Evolutionary conservation across 2,329 filamentous ascomycete species (phyloP).

Genomic region (Botrytis aclada): DNA sequence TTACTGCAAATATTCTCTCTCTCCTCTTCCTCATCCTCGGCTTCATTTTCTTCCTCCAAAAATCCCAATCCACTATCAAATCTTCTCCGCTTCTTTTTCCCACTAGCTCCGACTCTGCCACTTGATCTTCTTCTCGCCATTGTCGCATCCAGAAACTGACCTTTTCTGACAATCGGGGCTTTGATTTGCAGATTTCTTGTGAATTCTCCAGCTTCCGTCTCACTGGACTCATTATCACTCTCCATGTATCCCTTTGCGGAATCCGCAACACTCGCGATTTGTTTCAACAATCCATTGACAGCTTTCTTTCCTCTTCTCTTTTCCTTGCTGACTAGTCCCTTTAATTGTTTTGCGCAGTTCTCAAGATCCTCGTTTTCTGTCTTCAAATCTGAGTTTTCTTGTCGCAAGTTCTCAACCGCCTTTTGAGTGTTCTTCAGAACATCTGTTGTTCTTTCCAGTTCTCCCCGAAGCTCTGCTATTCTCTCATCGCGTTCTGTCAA

Average conservation of each 20-base stretch:
- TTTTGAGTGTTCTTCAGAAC: constrained; percentile 37
- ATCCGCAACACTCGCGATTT: constrained; percentile 48
- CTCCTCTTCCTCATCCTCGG: neutral
- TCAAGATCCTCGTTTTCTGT: constrained; percentile 29
- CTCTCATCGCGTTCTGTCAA: constrained; percentile 52
- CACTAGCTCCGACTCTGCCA: constrained; percentile 38
- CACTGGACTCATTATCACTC: constrained; percentile 19
- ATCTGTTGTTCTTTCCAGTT: constrained; percentile 48
- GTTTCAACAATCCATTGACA: constrained; percentile 50
- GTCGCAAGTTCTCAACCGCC: constrained; percentile 6
- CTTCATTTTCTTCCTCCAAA: constrained; percentile 46
- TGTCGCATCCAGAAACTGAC: constrained; percentile 28
- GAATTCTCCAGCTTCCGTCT: constrained; percentile 5
- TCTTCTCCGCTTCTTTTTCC: constrained; percentile 41
- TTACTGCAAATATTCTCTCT: neutral
- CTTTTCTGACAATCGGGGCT: constrained; percentile 23
- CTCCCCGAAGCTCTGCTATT: constrained; percentile 47
- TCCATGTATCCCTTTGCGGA: constrained; percentile 47
- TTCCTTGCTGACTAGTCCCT: constrained; percentile 47
- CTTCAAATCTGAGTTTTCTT: constrained; percentile 27
- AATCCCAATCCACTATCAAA: constrained; percentile 56
- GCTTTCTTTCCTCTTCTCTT: constrained; percentile 46
- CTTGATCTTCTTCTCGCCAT: constrained; percentile 28
- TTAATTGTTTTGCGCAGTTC: constrained; percentile 10
- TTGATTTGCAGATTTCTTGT: neutral